These are phyloP conservation scores for Acer saccharum DNA, from an alignment of 345 rosid species.

Conservation along the genomic window DNA sequence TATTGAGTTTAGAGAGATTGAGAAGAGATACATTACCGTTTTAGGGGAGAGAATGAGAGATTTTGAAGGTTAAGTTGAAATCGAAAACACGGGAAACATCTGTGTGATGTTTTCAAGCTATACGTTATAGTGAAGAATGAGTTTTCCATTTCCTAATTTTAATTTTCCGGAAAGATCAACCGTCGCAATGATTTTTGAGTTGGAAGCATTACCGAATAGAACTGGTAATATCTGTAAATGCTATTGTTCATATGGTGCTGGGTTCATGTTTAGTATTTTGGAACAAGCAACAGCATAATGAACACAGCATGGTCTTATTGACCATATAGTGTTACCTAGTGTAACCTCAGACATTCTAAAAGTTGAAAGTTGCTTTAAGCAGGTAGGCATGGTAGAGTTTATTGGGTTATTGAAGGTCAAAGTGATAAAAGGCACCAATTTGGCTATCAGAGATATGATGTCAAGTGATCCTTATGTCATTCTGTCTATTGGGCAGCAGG, in stretches of 20 bases:
- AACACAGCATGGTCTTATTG: too few species aligned
- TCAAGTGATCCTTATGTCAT: conserved; percentile 94
- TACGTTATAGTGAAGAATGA: too few species aligned
- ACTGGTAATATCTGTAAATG: background rate
- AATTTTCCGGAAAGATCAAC: too few species aligned
- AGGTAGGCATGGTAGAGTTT: conserved; percentile 86
- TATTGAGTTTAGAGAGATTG: too few species aligned
- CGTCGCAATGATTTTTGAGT: background rate
- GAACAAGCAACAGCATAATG: background rate
- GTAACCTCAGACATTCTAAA: too few species aligned
- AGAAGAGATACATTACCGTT: too few species aligned
- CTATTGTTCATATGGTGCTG: background rate
- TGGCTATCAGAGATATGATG: conserved; percentile 92
- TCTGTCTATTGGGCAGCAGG: conserved; percentile 85
- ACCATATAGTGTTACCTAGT: too few species aligned
- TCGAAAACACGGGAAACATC: too few species aligned
- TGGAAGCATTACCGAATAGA: background rate
- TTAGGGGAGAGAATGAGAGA: too few species aligned
- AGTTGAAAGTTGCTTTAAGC: conserved; percentile 27
- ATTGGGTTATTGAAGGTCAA: conserved; percentile 84
- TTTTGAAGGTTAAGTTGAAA: too few species aligned
- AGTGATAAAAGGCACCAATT: conserved; percentile 67
- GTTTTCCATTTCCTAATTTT: too few species aligned
- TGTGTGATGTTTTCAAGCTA: too few species aligned
- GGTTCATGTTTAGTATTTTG: background rate